Base-by-base conservation (phyloP, 345 rosid genomes). In the Lagerstroemia speciosa region DNA sequence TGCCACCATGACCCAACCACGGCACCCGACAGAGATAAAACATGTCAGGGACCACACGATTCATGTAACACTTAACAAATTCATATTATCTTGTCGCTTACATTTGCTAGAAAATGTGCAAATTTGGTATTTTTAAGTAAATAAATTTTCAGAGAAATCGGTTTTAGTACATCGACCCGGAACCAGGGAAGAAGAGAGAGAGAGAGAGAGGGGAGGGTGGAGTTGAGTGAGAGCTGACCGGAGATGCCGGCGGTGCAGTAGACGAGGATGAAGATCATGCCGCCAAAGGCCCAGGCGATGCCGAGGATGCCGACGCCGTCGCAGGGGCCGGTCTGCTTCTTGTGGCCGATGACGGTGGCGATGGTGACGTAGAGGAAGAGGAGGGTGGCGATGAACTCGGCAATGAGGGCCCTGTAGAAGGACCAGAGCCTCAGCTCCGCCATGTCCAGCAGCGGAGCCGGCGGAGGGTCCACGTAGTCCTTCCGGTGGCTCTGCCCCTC, bases 401-500 rank as follows among this genome's bases (percentile, higher is more conserved):
- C 98, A 70, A 92, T 87, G 77, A 92, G 84, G 50, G 98, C 97
- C 68, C 98, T 83, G 87, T 90, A 82, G 72, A 92, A 90, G 31
- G 98, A 88, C 98, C 98, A 92, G 27, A 81, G 84, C 80, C 78
- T 82, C 75, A 92, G 64, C 76, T 92, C 96, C 2, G 65, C 87
- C 78, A 66, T 36, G 85, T 85, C 97, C 9, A 90, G 3, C 24
- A 92, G 72, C 0, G 93, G 98, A 31, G 98, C 96, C 24, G 98
- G 98, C 64, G 98, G 98, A n/a, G 98, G 98, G 71, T 92, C 96
- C 1, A 83, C 98, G 69, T 92, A 92, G 78, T 92, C 96, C 82
- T 86, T 92, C 0, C 86, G 86, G 62, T 67, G 65, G 62, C 71
- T 17, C 61, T 79, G 88, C 29, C 85, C 91, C 70, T 85, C 98